Conservation (phyloP, 2,329 filamentous ascomycete species). For the Fusarium globosum region DNA sequence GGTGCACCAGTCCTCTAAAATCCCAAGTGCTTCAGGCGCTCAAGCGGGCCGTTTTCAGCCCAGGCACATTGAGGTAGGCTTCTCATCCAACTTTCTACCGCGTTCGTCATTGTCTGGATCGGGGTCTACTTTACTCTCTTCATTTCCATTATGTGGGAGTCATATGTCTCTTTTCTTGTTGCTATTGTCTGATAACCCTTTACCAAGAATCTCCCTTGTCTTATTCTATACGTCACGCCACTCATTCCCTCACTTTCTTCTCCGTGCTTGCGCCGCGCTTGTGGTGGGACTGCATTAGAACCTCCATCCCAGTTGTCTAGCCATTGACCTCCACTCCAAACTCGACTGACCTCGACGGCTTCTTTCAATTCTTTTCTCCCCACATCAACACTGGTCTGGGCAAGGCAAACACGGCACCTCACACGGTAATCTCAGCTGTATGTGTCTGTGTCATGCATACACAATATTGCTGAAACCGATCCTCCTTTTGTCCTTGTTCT, state of each 20-base stretch:
- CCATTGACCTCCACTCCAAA: constrained; percentile 21
- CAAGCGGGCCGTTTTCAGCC: constrained; percentile 29
- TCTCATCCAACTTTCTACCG: constrained; percentile 12
- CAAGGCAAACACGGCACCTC: constrained; percentile 31
- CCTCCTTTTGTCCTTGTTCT: constrained; percentile 13
- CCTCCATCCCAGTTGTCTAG: constrained; percentile 30
- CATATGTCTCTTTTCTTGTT: constrained; percentile 1
- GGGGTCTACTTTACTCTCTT: constrained; percentile 2
- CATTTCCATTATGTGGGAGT: constrained; percentile 4
- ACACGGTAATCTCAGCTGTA: constrained; percentile 40
- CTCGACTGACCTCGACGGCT: constrained; percentile 30
- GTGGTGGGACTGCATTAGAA: constrained; percentile 37
- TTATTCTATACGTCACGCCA: constrained; percentile 31
- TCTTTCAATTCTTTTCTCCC: constrained; percentile 32
- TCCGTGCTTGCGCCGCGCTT: constrained; percentile 24
- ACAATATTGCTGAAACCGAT: constrained; percentile 29
- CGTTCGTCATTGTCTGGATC: constrained; percentile 18
- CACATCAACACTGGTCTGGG: constrained; percentile 26
- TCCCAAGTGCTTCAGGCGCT: constrained; percentile 9
- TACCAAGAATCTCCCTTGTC: constrained; percentile 6
- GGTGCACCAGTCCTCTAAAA: constrained; percentile 11
- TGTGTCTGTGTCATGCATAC: constrained; percentile 37
- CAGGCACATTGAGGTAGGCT: constrained; percentile 2
- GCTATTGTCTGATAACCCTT: neutral
- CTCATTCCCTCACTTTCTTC: constrained; percentile 21